Evolutionary conservation across 2,329 filamentous ascomycete species (phyloP), one percentile per base, ranked within the genome.

Genomic region (Malbranchea zuffiana): DNA sequence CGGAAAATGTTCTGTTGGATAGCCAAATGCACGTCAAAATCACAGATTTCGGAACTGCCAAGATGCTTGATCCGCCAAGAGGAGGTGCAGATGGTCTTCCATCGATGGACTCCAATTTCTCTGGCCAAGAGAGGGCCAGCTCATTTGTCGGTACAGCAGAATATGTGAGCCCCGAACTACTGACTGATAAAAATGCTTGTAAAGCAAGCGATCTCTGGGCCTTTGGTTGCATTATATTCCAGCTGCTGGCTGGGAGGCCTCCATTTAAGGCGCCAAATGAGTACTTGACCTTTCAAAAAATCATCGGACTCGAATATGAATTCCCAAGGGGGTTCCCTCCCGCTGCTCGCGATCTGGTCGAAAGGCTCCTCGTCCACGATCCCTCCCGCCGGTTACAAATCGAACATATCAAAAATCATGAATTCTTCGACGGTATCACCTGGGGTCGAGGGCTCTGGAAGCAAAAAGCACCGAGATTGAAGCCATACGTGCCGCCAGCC

Each of bases 191-290:
- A 65, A 92, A 83, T 52, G 90, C 88, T 13, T 95, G 88, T 67
- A 98, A 96, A 63, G 84, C 88, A 28, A 96, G 90, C 59, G 90
- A 98, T 61, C 62, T 98, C 33, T 98, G 90, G 90, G 90, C 90
- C 2, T 98, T 93, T 65, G 90, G 90, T 6, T 98, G 90, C 64
- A 98, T 98, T 50, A 78, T 98, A 45, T 98, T 93, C 58, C 90
- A 98, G 59, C 72, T 98, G 17, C 68, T 98, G 21, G 82, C 83
- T n/a, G 90, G 90, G n/a, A 72, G 90, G 42, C 90, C 90, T 4
- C 90, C 90, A 0, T 98, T 98, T 68, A 98, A 98, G 59, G 90
- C 82, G 26, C 82, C 73, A 10, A 95, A 93, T 48, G 90, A 98
- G 56, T 98, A 96, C 52, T 72, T 90, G 54, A 98, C 90, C 0